Evolutionary conservation across 2,329 filamentous ascomycete species (phyloP), one percentile per base, ranked within the genome.

Genomic region (Aspergillus sp.): DNA sequence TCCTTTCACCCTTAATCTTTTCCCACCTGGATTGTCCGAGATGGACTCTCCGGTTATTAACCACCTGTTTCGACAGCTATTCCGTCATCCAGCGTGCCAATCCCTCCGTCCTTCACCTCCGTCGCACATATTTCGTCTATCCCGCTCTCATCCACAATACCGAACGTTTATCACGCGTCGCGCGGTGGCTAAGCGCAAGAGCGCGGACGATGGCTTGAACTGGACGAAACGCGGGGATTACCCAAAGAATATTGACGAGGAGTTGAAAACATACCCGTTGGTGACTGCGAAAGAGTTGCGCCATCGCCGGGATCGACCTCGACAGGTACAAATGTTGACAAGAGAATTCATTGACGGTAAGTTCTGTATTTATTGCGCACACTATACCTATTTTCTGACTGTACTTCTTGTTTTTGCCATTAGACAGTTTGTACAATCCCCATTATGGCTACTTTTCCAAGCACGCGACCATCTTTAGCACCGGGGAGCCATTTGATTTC

Each of bases 361-460:
- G 65, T n/a, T 31, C 9, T 39, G 27, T 41, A 21, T 45, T 14
- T 6, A 23, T 15, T 44, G 39, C 27, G 50, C 19, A 14, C 4
- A n/a, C 8, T 15, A 23, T 35, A 15, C 23, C 37, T 27, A 14
- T 17, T 46, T 6, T 40, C n/a, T 56, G 49, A 44, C 48, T 25
- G 15, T 15, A 6, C 12, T 27, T 5, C 17, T 35, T 11, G 25
- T 44, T 52, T 63, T 12, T 50, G 9, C 41, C 23, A 61, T 33
- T 67, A 96, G 93, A 97, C 78, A 95, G 91, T 71, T 79, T 97
- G 14, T 98, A 98, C 73, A 97, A 98, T 71, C 92, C 92, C 0
- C 83, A 91, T 65, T 98, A 97, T 71, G 93, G 93, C 66, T 97
- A 97, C 79, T 97, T 97, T 76, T 93, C 92, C 54, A 96, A 96